A percentile compares a stretch with the other conserved stretches of the same genome.
Evolutionary conservation across 257 asterid genomes (phyloP).

Genomic region (Knoxia roxburghii): DNA sequence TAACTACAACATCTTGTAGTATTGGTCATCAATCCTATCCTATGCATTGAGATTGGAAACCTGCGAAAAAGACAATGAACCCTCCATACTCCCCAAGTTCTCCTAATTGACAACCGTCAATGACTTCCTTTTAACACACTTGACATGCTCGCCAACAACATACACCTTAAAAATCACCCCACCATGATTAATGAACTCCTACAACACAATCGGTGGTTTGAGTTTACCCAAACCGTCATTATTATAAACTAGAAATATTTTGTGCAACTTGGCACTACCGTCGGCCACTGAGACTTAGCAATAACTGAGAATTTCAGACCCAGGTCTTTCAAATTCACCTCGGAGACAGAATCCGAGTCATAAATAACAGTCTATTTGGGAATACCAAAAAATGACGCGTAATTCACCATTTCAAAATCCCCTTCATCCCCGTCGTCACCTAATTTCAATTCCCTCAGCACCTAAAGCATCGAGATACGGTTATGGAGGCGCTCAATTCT

Average conservation of each 20-base stretch:
- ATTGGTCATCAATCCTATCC: too few species aligned
- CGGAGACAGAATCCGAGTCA: constrained; percentile 34
- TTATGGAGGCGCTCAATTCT: constrained; percentile 58
- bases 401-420: not conserved
- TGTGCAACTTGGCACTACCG: constrained; percentile 67
- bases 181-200: constrained; percentile 68
- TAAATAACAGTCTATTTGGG: constrained; percentile 53
- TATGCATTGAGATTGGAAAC: too few species aligned
- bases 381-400: constrained; percentile 40
- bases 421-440: not conserved
- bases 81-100: constrained; percentile 33
- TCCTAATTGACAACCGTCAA: constrained; percentile 54
- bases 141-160: constrained; percentile 64
- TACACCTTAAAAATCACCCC: too few species aligned
- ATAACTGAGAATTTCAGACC: constrained; percentile 56
- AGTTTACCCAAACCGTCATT: constrained; percentile 50
- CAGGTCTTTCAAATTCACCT: too few species aligned
- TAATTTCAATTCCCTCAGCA: constrained; percentile 35
- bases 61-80: constrained; percentile 48
- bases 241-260: constrained; percentile 54
- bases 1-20: too few species aligned
- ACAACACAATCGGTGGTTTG: constrained; percentile 61
- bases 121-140: constrained; percentile 66
- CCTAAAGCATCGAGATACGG: constrained; percentile 63
- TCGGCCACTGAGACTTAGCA: constrained; percentile 66